phyloP scores from a whole-genome alignment of 352 stramenopile species.

The Phytophthora cactorum region DNA sequence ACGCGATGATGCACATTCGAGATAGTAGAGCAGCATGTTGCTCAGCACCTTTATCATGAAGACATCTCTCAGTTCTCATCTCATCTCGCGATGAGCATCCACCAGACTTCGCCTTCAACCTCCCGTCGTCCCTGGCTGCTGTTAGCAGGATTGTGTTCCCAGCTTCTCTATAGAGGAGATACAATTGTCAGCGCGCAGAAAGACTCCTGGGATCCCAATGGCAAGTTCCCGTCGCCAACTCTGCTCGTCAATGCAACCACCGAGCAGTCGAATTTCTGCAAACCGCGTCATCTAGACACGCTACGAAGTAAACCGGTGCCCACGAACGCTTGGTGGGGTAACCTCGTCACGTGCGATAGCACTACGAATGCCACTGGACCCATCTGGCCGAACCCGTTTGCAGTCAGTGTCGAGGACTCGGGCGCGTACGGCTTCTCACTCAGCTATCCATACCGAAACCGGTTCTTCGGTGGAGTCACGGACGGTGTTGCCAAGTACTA shows the following conservation, averaged over 20 bases:
- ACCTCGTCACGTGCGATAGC: slow-evolving; percentile 70
- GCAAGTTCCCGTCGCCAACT: slow-evolving; percentile 38
- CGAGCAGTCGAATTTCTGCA: slow-evolving; percentile 50
- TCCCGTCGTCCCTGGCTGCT: slow-evolving; percentile 22
- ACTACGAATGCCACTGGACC: slow-evolving; percentile 55
- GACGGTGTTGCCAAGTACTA: slow-evolving; percentile 61
- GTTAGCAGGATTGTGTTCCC: slow-evolving; percentile 21
- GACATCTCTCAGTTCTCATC: slow-evolving; percentile 34
- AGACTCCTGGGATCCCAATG: slow-evolving; percentile 57
- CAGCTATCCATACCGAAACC: slow-evolving; percentile 71
- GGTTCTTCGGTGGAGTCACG: slow-evolving; percentile 60
- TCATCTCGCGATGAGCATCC: slow-evolving; percentile 34
- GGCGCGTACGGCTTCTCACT: slow-evolving; percentile 55
- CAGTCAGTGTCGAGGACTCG: slow-evolving; percentile 54
- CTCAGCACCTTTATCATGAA: not conserved
- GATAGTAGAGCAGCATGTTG: not conserved
- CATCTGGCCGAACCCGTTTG: slow-evolving; percentile 77
- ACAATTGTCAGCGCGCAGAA: slow-evolving; percentile 25
- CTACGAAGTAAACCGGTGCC: slow-evolving; percentile 55
- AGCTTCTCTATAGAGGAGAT: slow-evolving; percentile 25
- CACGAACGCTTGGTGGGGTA: slow-evolving; percentile 87
- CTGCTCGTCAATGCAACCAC: slow-evolving; percentile 46
- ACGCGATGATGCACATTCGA: slow-evolving; percentile 19
- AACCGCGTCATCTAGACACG: slow-evolving; percentile 64
- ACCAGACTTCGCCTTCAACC: slow-evolving; percentile 4